Base-by-base conservation (phyloP, 2,329 filamentous ascomycete genomes). In the Aspergillus pseudonomiae region DNA sequence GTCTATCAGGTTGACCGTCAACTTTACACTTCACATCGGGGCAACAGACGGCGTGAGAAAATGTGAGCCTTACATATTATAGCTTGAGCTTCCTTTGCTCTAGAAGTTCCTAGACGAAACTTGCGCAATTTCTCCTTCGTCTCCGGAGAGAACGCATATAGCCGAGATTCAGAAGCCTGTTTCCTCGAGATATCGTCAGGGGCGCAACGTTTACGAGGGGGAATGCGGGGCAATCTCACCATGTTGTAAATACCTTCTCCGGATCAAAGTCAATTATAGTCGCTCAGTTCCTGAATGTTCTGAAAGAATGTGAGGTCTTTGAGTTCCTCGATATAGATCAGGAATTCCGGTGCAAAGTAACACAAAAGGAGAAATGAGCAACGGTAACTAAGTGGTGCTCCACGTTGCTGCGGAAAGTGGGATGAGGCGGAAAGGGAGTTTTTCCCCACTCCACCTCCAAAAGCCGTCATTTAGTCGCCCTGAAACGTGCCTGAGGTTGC, bases 81-180 rank as follows among this genome's bases (percentile, higher is more conserved):
- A 65, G 94, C 95, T 82, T 97, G 93, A 0, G 94, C 91, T 54
- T 90, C 89, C 76, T 90, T 94, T 59, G 93, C 89, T 68, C 95
- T 85, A 39, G 94, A 97, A 2, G 95, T 98, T 30, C 90, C 88
- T 32, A 99, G 86, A 57, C 95, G 91, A 82, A 99, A 99, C 81
- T 97, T 98, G 79, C 92, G 91, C 69, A 99, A 87, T 75, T 94
- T 90, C 69, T 93, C 89, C 80, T 91, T 95, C 53, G 93, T 97
- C 81, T 95, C 92, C 68, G 89, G 87, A 36, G 93, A 96, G 86
- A 98, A 96, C 64, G 91, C 92, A 82, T 97, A 98, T 67, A 98
- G 86, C 71, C 93, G 86, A 66, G 93, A 89, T 84, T 97, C 94
- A 75, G 94, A 57, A 75, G 94, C 55, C 39, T 41, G 16, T 55